Base-by-base conservation (phyloP, 2,329 filamentous ascomycete species). In the Drechmeria coniospora region DNA sequence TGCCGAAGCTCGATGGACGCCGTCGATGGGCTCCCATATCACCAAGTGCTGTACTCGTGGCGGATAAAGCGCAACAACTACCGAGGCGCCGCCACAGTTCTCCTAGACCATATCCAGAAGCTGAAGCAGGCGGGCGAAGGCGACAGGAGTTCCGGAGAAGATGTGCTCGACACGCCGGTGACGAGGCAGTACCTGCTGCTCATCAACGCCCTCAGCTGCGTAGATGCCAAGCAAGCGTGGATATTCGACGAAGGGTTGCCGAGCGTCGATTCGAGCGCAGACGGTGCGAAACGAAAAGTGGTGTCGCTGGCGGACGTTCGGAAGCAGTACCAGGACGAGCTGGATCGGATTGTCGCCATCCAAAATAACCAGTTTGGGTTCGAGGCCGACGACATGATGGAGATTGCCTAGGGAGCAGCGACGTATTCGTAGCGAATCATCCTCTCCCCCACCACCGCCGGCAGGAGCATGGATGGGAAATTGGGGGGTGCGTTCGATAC, bases 31-130 rank as follows among this genome's bases (percentile, higher is more conserved):
- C 79, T 82, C n/a, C 79, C 82, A 4, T 92, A 86, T 46, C 81
- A 90, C 46, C 80, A 87, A 43, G 78, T 94, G 31, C 69, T 95
- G 26, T 93, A 94, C 50, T 76, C 86, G 3, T 94, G 87, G 72
- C 74, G 90, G 28, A 77, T 93, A 38, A 74, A 74, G 36, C 77
- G 77, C 39, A 73, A 74, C 43, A 81, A 95, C 55, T 92, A 84
- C 62, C 80, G 87, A 24, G 90, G 87, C 27, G 74, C 70, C 2
- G 73, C 74, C 3, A 63, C 69, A 2, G 59, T 74, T 16, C 56
- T 77, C 5, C 55, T 77, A 14, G 70, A 78, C 41, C 62, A 71
- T 20, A 64, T 79, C 29, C 67, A 73, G 39, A 72, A 70, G 47
- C 58, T 79, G 11, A 62, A 65, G 34, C 56, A 59, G 15, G 60